phyloP scores from a whole-genome alignment of 305 asterid species.

The Solanum chacoense region DNA sequence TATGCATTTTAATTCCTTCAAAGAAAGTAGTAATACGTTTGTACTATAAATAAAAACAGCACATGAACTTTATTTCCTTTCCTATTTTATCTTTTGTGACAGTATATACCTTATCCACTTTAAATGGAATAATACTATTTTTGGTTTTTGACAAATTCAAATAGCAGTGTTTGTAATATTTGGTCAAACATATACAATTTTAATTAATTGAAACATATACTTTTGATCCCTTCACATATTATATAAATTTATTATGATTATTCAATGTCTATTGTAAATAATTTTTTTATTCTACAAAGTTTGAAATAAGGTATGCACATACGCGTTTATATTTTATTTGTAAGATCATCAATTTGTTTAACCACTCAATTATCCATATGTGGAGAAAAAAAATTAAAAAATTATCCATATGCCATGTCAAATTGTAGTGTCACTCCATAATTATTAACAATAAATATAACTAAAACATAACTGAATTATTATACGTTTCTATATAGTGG shows the following conservation, averaged over 20 bases:
- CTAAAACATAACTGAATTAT: too few relatives aligned
- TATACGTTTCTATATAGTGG: too few relatives aligned
- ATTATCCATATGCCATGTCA: too few relatives aligned
- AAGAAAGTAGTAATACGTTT: not conserved
- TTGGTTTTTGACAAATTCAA: not conserved
- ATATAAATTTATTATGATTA: not conserved
- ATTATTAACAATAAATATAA: not conserved
- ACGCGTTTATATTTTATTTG: not conserved
- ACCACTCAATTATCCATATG: not conserved
- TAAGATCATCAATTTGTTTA: not conserved
- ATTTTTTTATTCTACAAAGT: accelerated
- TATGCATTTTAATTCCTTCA: not conserved
- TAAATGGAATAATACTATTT: not conserved
- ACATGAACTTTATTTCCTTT: not conserved
- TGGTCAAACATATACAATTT: not conserved
- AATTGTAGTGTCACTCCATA: not conserved
- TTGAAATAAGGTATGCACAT: not conserved
- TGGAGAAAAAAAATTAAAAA: too few relatives aligned
- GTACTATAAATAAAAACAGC: conserved; percentile 16
- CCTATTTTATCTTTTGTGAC: conserved; percentile 4
- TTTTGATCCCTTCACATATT: not conserved
- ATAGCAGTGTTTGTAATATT: not conserved
- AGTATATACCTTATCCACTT: not conserved
- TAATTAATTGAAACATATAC: not conserved
- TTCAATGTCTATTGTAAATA: not conserved